A percentile compares a stretch with the other conserved stretches of the same genome.
Evolutionary conservation across 768 basidiomycete genomes (phyloP).

Genomic region (Auricularia auricula-judae): DNA sequence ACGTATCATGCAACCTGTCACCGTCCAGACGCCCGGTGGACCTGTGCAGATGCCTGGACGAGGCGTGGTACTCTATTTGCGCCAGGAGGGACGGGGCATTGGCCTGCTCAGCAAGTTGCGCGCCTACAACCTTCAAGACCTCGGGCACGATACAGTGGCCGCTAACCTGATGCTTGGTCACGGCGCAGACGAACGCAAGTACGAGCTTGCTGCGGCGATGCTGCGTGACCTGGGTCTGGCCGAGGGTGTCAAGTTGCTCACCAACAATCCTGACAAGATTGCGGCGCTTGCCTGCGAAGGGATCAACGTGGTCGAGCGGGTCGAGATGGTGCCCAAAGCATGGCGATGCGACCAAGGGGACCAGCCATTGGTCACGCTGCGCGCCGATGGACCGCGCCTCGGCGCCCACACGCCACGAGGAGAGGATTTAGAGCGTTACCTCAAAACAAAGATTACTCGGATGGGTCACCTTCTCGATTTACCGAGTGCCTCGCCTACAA

Average conservation of each 20-base stretch:
- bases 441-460: slow-evolving; percentile 88
- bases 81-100: slow-evolving; percentile 96
- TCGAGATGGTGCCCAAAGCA: slow-evolving; percentile 88
- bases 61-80: slow-evolving; percentile 88
- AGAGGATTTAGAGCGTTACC: slow-evolving; percentile 85
- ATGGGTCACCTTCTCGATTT: slow-evolving; percentile 90
- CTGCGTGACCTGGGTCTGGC: slow-evolving; percentile 77
- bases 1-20: slow-evolving; percentile 65
- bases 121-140: slow-evolving; percentile 95
- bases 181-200: slow-evolving; percentile 85
- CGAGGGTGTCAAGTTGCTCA: slow-evolving; percentile 61
- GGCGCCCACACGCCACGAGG: slow-evolving; percentile 69
- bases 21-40: slow-evolving; percentile 27
- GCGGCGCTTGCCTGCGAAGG: slow-evolving; percentile 78
- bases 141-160: slow-evolving; percentile 97
- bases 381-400: slow-evolving; percentile 65
- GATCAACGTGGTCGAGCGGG: slow-evolving; percentile 67
- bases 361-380: slow-evolving; percentile 14
- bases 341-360: slow-evolving; percentile 49
- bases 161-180: slow-evolving; percentile 95
- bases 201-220: slow-evolving; percentile 86
- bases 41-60: slow-evolving; percentile 56
- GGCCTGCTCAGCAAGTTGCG: slow-evolving; percentile 91
- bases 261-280: slow-evolving; percentile 98
- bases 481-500: slow-evolving; percentile 4